Percentiles rank a stretch among this genome's conserved stretches.
Conservation (phyloP, 345 rosid genomes). For the Bruguiera sexangula region DNA sequence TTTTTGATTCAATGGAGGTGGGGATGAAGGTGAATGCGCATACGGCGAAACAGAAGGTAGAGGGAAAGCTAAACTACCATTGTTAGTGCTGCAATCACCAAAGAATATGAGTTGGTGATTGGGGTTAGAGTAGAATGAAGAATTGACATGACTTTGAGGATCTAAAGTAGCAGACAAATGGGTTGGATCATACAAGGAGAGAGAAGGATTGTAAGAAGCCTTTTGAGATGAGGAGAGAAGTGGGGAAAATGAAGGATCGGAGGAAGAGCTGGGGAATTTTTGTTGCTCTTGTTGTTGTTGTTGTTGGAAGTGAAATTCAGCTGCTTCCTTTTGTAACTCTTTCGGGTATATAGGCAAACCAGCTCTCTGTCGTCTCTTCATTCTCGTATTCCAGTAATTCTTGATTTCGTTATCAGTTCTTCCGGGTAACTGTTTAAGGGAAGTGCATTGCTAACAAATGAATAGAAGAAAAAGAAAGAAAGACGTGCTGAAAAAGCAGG, state of each 20-base stretch:
- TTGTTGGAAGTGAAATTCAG: conserved; percentile 24
- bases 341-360: conserved; percentile 73
- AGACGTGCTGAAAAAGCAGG: neutral
- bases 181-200: conserved; percentile 12
- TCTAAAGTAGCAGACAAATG: neutral
- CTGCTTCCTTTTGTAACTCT: conserved; percentile 37
- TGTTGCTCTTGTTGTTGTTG: conserved; percentile 9
- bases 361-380: conserved; percentile 74
- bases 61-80: conserved; percentile 28
- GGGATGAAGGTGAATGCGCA: conserved; percentile 10
- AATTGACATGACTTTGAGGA: conserved; percentile 13
- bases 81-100: conserved; percentile 1
- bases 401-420: conserved; percentile 90
- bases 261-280: conserved; percentile 10
- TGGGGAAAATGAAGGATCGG: neutral
- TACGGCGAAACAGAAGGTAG: conserved; percentile 31
- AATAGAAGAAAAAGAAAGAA: neutral
- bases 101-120: conserved; percentile 15
- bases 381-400: conserved; percentile 83
- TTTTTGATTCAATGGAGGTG: conserved; percentile 16
- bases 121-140: conserved; percentile 21
- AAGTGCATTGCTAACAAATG: neutral
- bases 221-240: neutral
- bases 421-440: conserved; percentile 59
- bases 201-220: neutral